Conservation (phyloP, 192 early-diverging fungal genomes). For the Backusella parvicylindrica region DNA sequence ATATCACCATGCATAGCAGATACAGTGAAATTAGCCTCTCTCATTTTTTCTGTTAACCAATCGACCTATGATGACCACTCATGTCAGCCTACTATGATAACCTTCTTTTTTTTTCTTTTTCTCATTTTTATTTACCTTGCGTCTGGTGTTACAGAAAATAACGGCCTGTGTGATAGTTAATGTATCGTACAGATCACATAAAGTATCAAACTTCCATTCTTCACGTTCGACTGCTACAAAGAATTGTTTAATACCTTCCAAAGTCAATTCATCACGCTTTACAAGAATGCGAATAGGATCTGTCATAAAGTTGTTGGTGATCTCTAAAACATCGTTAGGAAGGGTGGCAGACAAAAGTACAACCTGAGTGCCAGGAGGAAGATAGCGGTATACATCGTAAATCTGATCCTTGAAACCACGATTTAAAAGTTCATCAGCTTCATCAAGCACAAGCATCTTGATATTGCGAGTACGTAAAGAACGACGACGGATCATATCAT, state of each 20-base stretch:
- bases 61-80: slow-evolving; percentile 61
- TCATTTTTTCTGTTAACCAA: slow-evolving; percentile 96
- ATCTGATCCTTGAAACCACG: slow-evolving; percentile 98
- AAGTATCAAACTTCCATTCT: slow-evolving; percentile 98
- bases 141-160: slow-evolving; percentile 96
- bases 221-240: slow-evolving; percentile 96
- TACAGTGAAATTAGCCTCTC: slow-evolving; percentile 96
- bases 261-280: slow-evolving; percentile 97
- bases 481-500: slow-evolving; percentile 94
- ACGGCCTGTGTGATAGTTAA: slow-evolving; percentile 98
- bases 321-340: slow-evolving; percentile 92
- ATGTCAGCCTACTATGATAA: background rate
- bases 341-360: slow-evolving; percentile 91
- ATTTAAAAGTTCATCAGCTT: slow-evolving; percentile 94
- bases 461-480: slow-evolving; percentile 77
- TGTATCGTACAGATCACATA: slow-evolving; percentile 97
- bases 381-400: slow-evolving; percentile 88
- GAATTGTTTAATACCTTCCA: slow-evolving; percentile 99
- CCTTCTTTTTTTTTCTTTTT: slow-evolving; percentile 4
- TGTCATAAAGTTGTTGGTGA: slow-evolving; percentile 97
- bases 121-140: slow-evolving; percentile 58
- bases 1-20: slow-evolving; percentile 99
- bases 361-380: slow-evolving; percentile 91
- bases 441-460: slow-evolving; percentile 96
- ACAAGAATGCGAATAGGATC: slow-evolving; percentile 94